Conservation (phyloP, 805 yeast species). For the Candida montana region DNA sequence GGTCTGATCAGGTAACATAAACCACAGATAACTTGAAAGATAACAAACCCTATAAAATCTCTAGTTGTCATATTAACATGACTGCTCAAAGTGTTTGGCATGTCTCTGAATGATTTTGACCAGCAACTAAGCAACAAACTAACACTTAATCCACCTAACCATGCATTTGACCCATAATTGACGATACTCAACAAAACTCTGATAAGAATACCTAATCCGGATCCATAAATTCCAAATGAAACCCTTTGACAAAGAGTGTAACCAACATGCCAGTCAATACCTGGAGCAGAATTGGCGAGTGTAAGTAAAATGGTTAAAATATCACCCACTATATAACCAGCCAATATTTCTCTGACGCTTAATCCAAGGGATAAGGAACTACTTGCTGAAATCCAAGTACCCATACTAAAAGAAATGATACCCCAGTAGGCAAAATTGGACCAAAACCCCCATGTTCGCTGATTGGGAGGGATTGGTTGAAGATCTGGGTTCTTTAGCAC, state of each 20-base stretch:
- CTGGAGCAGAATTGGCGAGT: constrained; percentile 42
- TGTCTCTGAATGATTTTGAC: constrained; percentile 31
- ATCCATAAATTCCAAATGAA: constrained; percentile 43
- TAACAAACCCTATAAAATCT: constrained; percentile 28
- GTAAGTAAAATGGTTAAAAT: constrained; percentile 39
- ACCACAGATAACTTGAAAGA: constrained; percentile 30
- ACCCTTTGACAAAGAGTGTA: constrained; percentile 42
- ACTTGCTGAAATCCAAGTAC: constrained; percentile 42
- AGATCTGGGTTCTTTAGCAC: constrained; percentile 10
- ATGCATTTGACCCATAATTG: constrained; percentile 42
- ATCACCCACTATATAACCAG: constrained; percentile 40
- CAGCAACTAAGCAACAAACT: constrained; percentile 35
- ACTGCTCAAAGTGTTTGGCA: constrained; percentile 30
- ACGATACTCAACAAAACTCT: constrained; percentile 42
- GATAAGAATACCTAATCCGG: constrained; percentile 35
- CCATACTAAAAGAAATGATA: constrained; percentile 37
- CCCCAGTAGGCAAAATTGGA: constrained; percentile 42
- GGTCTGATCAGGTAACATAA: constrained; percentile 23
- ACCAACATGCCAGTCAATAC: constrained; percentile 45
- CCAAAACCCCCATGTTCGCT: constrained; percentile 36
- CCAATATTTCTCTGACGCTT: constrained; percentile 40
- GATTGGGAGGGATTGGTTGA: constrained; percentile 14
- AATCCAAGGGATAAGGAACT: constrained; percentile 41
- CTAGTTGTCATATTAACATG: constrained; percentile 26
- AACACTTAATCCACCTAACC: constrained; percentile 39